Evolutionary conservation across 1,284 basidiomycete species (phyloP), one percentile per base, ranked within the genome.

Genomic region (Microbotryum violaceum): DNA sequence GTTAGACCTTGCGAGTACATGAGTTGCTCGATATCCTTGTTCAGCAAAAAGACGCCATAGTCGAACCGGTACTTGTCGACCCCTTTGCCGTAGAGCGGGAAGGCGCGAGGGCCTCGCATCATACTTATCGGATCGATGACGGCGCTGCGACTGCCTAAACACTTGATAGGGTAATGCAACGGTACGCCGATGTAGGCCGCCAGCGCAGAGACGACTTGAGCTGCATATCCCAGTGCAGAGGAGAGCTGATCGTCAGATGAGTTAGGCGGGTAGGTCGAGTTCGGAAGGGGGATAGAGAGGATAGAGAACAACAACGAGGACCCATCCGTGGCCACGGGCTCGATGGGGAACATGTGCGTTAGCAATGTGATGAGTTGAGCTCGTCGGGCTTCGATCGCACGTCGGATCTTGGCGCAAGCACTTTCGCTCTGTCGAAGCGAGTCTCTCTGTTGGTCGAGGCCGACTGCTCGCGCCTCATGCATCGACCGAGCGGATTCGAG

Each of bases 1-100:
- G 87, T 85, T 60, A 97, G 80, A 72, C 91, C 85, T 21, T 87
- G 83, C 70, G 92, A 88, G 64, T 83, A 81, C 92, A 94, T 94
- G 60, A 96, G 82, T 90, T 96, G 66, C 78, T 98, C 94, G 67
- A 98, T 91, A 74, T 99, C 82, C 78, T 98, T 99, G 79, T 98
- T 98, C 46, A 98, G 79, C 53, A 98, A 77, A 74, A 96, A 98
- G 5, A 97, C 92, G 10, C 87, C 96, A 77, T 98, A 99, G 74
- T 98, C 94, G 75, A 96, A 99, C 31, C 96, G 82, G 76, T 97
- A 97, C 48, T 86, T 85, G 74, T 98, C 96, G 60, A 97, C 91
- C 12, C 92, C 91, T 75, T 85, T 89, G 0, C 88, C 87, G 74
- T 92, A 97, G 44, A 99, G 78, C 12, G 94, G 93, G 74, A 96